A percentile compares a stretch with the other conserved stretches of the same genome.
Evolutionary conservation across 2,329 filamentous ascomycete species (phyloP).

Genomic region (Ascochyta koolunga): DNA sequence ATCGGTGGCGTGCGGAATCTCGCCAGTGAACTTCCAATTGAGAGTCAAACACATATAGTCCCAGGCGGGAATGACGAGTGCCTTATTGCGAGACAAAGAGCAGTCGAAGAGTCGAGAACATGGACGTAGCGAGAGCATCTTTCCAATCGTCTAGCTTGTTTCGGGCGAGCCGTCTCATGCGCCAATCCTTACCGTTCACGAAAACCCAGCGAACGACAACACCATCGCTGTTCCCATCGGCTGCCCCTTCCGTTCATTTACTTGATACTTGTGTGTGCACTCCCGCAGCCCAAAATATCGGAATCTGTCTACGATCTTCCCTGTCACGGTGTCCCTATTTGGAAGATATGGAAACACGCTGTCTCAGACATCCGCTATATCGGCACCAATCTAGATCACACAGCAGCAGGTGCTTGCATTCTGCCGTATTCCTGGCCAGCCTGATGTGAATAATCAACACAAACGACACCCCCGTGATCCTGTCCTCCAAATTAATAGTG

Average conservation of each 20-base stretch:
- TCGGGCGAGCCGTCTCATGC: constrained; percentile 5
- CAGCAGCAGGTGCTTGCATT: constrained; percentile 2
- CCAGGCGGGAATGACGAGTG: not conserved
- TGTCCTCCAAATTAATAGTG: not conserved
- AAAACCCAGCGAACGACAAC: constrained; percentile 4
- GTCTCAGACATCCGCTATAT: constrained; percentile 16
- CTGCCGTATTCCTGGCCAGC: not conserved
- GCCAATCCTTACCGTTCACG: constrained; percentile 8
- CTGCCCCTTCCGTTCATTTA: constrained; percentile 9
- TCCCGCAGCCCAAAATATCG: constrained; percentile 4
- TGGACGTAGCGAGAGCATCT: not conserved
- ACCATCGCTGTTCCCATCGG: constrained; percentile 11
- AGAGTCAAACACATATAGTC: not conserved
- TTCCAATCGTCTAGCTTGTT: constrained; percentile 3
- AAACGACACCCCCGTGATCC: not conserved
- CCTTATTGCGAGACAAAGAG: constrained; percentile 2
- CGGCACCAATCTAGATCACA: constrained; percentile 14
- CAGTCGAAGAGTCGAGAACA: not conserved
- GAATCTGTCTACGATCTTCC: constrained; percentile 2
- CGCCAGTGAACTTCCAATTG: not conserved
- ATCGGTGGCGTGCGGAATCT: not conserved
- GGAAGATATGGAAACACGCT: constrained; percentile 13
- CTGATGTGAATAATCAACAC: not conserved
- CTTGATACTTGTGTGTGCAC: constrained; percentile 2
- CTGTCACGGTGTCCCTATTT: constrained; percentile 4